Evolutionary conservation across 441 rosid genomes (phyloP).

Genomic region (Metrosideros polymorpha): DNA sequence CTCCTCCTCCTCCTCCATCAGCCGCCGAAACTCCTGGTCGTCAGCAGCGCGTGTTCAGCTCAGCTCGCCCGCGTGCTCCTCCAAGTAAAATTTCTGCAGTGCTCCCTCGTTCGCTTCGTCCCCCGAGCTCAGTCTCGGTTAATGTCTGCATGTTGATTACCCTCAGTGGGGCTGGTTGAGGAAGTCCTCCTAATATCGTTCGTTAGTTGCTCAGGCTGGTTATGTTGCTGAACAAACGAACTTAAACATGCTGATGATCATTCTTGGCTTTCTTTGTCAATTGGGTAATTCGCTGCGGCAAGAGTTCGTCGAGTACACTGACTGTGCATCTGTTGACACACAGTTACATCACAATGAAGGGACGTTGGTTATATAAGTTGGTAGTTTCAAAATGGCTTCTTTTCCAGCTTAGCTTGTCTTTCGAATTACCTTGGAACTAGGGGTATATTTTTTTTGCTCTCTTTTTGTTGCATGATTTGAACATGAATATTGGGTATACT

Average conservation of each 20-base stretch:
- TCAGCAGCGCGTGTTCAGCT: neutral
- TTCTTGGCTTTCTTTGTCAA: neutral
- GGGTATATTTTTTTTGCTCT: neutral
- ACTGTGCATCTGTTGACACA: neutral
- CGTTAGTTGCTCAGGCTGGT: neutral
- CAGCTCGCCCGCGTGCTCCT: neutral
- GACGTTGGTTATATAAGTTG: neutral
- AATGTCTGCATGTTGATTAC: neutral
- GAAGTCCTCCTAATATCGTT: neutral
- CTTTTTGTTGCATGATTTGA: neutral
- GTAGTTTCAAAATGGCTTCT: neutral
- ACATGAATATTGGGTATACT: neutral
- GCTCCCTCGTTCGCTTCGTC: neutral
- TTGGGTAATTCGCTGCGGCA: neutral
- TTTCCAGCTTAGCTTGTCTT: neutral
- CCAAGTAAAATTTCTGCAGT: neutral
- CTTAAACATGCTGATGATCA: neutral
- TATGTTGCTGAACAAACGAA: neutral
- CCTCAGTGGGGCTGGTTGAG: neutral
- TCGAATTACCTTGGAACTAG: neutral
- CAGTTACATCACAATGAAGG: neutral
- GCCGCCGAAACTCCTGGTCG: constrained; percentile 4
- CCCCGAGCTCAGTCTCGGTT: neutral
- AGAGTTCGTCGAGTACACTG: neutral
- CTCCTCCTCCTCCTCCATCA: neutral